These are phyloP conservation scores for Boechera retrofracta DNA, from an alignment of 345 rosid genomes.

Conservation along the genomic window DNA sequence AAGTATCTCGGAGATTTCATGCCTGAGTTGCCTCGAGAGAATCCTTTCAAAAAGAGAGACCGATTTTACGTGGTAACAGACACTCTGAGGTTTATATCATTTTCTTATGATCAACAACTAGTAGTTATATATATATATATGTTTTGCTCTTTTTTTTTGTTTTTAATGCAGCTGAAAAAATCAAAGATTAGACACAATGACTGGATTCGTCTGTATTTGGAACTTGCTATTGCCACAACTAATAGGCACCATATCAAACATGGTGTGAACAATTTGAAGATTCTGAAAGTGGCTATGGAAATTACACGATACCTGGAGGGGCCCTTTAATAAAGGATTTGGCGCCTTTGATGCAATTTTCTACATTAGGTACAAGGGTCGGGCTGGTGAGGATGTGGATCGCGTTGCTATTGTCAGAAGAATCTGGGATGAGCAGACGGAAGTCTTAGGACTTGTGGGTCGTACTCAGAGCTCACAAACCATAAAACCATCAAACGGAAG, in stretches of 20 bases:
- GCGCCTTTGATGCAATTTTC: not conserved
- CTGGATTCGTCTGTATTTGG: not conserved
- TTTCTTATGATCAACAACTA: no score
- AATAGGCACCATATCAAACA: rapidly evolving
- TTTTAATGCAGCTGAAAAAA: not conserved
- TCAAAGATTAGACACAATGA: not conserved
- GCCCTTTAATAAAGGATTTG: not conserved
- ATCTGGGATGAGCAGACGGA: not conserved
- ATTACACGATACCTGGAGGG: not conserved
- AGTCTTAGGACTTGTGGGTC: not conserved
- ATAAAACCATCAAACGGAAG: not conserved
- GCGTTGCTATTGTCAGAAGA: slow-evolving; percentile 7
- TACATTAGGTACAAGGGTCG: not conserved
- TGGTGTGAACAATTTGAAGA: not conserved
- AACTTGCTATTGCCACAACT: not conserved
- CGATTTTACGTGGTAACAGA: no score
- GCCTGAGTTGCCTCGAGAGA: no score
- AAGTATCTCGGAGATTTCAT: no score
- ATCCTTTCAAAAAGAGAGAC: no score
- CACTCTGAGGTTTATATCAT: no score
- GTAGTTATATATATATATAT: no score
- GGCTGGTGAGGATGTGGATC: not conserved
- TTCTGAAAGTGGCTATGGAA: not conserved
- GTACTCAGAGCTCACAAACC: not conserved
- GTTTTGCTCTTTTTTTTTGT: no score